Evolutionary conservation across 768 basidiomycete genomes (phyloP).

Genomic region (Suillus paluster): DNA sequence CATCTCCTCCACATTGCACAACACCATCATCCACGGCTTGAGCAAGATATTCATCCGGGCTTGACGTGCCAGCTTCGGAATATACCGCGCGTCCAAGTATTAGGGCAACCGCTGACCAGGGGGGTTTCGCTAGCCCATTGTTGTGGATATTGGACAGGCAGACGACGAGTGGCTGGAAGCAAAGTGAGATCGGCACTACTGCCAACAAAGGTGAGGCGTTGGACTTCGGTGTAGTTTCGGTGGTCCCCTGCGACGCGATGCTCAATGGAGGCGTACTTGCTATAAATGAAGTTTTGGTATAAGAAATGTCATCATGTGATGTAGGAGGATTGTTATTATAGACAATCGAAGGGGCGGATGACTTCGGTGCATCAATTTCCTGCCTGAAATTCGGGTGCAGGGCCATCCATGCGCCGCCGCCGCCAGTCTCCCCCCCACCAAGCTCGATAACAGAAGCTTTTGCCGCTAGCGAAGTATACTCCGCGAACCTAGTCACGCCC

Average conservation of each 20-base stretch:
- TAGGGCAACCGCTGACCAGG: constrained; percentile 42
- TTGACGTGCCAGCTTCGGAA: constrained; percentile 42
- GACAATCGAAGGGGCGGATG: not conserved
- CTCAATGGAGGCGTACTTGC: not conserved
- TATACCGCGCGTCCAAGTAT: constrained; percentile 41
- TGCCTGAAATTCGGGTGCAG: constrained; percentile 28
- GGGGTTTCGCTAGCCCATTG: constrained; percentile 35
- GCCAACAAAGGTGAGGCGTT: not conserved
- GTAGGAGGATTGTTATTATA: not conserved
- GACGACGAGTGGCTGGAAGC: constrained; percentile 38
- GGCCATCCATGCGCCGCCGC: constrained; percentile 30
- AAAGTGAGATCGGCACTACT: not conserved
- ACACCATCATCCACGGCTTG: constrained; percentile 45
- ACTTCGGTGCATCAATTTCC: not conserved
- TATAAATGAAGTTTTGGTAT: no score
- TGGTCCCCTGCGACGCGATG: not conserved
- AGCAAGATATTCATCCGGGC: constrained; percentile 45
- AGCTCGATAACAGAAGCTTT: constrained; percentile 31
- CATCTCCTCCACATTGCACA: constrained; percentile 45
- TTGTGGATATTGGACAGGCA: constrained; percentile 35
- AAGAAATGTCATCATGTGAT: not conserved
- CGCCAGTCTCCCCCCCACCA: constrained; percentile 20
- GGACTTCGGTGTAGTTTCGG: not conserved
- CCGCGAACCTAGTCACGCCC: constrained; percentile 29
- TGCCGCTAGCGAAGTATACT: constrained; percentile 32